These are phyloP conservation scores for Trichoderma cornu-damae DNA, from an alignment of 2,329 filamentous ascomycete genomes.

Conservation along the genomic window DNA sequence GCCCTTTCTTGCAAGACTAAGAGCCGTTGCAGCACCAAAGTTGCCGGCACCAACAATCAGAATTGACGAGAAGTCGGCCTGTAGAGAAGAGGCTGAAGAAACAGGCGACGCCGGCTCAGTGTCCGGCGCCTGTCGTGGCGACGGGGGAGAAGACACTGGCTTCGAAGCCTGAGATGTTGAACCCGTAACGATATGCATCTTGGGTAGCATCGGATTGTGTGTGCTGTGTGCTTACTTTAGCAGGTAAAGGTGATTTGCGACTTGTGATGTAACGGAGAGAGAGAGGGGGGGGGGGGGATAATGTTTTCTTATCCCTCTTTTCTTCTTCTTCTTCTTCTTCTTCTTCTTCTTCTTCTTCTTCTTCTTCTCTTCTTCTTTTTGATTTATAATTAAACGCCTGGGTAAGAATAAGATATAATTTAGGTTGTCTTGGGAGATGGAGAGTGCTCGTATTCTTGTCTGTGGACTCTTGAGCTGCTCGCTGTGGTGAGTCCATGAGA, in stretches of 20 bases:
- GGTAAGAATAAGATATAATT: no score
- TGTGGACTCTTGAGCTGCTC: background rate
- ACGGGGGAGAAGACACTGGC: conserved; percentile 7
- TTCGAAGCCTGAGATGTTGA: background rate
- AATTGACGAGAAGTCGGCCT: conserved; percentile 20
- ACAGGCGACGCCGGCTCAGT: conserved; percentile 13
- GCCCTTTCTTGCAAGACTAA: conserved; percentile 31
- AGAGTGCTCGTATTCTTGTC: background rate
- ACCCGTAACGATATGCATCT: conserved; percentile 18
- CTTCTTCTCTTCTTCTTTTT: background rate
- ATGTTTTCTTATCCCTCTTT: no score
- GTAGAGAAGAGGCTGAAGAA: conserved; percentile 15
- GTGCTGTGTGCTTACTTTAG: background rate
- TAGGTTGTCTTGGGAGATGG: background rate
- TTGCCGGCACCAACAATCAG: conserved; percentile 42
- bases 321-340: background rate
- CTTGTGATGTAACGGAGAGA: background rate
- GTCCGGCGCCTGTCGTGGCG: background rate
- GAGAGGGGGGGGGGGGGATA: no score
- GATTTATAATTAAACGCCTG: background rate
- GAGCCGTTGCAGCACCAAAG: conserved; percentile 41
- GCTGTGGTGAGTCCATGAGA: background rate
- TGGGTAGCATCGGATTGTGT: background rate
- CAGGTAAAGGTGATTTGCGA: background rate
- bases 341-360: no score